Base-by-base conservation (phyloP, 163 green algal species). In the Prototheca cutis region DNA sequence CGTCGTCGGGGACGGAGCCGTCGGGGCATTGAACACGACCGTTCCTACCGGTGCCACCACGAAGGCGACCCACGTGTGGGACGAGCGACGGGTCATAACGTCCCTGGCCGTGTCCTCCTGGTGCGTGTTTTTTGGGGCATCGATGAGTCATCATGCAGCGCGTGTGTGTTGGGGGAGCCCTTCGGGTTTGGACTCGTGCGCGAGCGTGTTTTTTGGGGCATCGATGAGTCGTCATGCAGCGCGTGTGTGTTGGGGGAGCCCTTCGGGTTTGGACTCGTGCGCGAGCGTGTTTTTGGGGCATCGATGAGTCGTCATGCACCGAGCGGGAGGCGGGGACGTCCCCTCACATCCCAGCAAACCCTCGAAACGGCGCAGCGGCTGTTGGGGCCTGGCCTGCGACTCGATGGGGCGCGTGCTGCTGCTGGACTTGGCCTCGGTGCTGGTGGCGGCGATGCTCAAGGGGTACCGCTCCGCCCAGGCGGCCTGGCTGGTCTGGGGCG, bases 361-460 rank as follows among this genome's bases (percentile, higher is more conserved):
- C 25, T 23, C 29, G 17, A 30, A 10, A 8, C 31, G 8, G 6
- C 54, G 48, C 65, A 80, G 72, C 48, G 78, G 80, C 1, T 29
- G 57, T 1, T 67, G 82, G 66, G 71, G 84, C 21, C 75, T 71
- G 21, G 79, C 74, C 2, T 70, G 72, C 40, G 83, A 90, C 59
- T 72, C 51, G 27, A 66, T 90, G 40, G 83, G 83, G 0, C 68
- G 83, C 1, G 69, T 90, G 48, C 29, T 83, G 64, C 70, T 90
- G 49, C 24, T 90, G 25, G 76, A 90, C 39, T 34, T 63, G 17
- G 60, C 47, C 21, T 40, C 15, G 19, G 59, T 71, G 27, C 57
- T 65, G 13, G 60, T 82, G 3, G 40, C 81, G n/a, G 58, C 72
- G 21, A 71, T 90, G 29, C 85, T 83, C 64, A 90, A 90, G 67